These are phyloP conservation scores for Silene latifolia DNA, from an alignment of 148 eudicot genomes.

Conservation along the genomic window DNA sequence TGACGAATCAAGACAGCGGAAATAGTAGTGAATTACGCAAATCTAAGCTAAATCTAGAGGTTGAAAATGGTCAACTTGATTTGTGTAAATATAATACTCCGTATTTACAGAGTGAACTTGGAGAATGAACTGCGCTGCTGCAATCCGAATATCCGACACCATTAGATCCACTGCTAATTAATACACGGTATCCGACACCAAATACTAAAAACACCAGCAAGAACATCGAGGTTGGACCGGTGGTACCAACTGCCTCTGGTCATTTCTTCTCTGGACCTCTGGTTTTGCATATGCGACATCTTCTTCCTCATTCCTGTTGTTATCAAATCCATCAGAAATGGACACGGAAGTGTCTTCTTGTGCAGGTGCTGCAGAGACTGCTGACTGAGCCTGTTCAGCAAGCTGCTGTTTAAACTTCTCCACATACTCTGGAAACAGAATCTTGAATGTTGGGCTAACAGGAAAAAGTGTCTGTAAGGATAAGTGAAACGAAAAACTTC, in stretches of 20 bases:
- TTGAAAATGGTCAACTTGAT: too few species aligned
- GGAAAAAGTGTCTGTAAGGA: neutral
- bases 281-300: constrained; percentile 31
- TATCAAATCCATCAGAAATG: constrained; percentile 25
- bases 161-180: too few species aligned
- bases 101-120: neutral
- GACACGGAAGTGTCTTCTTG: constrained; percentile 29
- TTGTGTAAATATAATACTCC: neutral
- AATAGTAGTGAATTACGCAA: too few species aligned
- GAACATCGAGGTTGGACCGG: too few species aligned
- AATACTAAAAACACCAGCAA: constrained; percentile 59
- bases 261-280: constrained; percentile 27
- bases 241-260: too few species aligned
- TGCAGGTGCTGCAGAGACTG: too few species aligned
- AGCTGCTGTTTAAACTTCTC: constrained; percentile 69
- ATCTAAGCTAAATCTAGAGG: too few species aligned
- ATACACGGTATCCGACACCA: constrained; percentile 34
- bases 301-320: constrained; percentile 25
- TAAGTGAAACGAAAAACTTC: too few species aligned
- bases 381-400: too few species aligned
- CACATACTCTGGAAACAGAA: constrained; percentile 84
- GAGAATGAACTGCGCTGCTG: constrained; percentile 6
- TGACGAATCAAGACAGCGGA: too few species aligned
- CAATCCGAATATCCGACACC: neutral
- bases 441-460: constrained; percentile 62